phyloP scores from a whole-genome alignment of 345 rosid genomes.

The Lumnitzera littorea region DNA sequence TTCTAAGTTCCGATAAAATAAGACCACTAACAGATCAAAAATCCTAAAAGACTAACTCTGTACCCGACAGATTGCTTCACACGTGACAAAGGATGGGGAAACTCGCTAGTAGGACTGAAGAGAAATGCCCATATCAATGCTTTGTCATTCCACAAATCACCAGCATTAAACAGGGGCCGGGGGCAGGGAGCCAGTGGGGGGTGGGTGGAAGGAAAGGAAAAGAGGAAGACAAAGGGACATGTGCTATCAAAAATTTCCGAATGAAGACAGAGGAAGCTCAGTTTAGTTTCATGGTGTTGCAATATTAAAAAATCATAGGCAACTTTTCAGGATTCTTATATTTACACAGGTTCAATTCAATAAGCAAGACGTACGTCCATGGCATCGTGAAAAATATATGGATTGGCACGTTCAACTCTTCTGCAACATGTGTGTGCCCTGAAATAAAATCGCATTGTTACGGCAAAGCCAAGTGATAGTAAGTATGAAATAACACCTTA shows the following conservation, averaged over 20 bases:
- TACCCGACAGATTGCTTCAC: slow-evolving; percentile 40
- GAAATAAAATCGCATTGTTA: slow-evolving; percentile 7
- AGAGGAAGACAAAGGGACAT: no score
- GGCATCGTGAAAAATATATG: slow-evolving; percentile 58
- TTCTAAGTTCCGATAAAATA: neutral
- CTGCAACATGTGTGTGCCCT: slow-evolving; percentile 57
- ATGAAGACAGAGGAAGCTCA: neutral
- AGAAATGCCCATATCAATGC: slow-evolving; percentile 7
- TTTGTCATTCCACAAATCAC: neutral
- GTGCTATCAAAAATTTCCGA: no score
- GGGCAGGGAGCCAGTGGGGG: no score
- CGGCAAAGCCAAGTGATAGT: neutral
- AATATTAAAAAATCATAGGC: neutral
- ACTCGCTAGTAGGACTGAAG: slow-evolving; percentile 47
- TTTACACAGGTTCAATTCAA: neutral
- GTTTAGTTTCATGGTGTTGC: neutral
- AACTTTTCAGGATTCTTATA: neutral
- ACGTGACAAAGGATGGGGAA: slow-evolving; percentile 50
- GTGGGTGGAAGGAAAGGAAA: no score
- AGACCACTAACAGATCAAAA: neutral
- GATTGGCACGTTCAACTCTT: slow-evolving; percentile 34
- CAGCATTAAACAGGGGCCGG: neutral
- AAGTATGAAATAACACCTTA: neutral
- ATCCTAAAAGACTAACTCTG: slow-evolving; percentile 28
- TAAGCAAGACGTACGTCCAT: slow-evolving; percentile 43